Percentiles rank a stretch among this genome's conserved stretches.
Evolutionary conservation across 345 rosid species (phyloP).

Genomic region (Arabidopsis arenosa): DNA sequence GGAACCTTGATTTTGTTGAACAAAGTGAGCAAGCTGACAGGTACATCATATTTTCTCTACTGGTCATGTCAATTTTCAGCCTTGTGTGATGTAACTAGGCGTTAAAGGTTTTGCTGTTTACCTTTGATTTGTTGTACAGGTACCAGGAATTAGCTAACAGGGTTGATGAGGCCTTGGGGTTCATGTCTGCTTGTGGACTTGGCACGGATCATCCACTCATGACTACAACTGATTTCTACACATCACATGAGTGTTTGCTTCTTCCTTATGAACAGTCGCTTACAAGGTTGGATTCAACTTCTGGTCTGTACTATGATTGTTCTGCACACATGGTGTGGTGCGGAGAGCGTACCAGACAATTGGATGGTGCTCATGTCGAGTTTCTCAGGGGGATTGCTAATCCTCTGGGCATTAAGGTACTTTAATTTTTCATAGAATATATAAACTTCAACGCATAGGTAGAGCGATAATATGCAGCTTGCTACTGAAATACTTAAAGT

Average conservation of each 20-base stretch:
- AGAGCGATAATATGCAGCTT: background rate
- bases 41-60: constrained; percentile 23
- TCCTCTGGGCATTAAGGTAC: constrained; percentile 65
- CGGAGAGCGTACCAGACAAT: constrained; percentile 66
- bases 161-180: constrained; percentile 72
- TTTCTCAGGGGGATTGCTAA: constrained; percentile 68
- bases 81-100: constrained; percentile 2
- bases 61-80: background rate
- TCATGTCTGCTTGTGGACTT: constrained; percentile 70
- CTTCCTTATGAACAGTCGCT: constrained; percentile 68
- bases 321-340: constrained; percentile 75
- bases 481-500: background rate
- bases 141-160: constrained; percentile 60
- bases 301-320: constrained; percentile 64
- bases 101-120: constrained; percentile 12
- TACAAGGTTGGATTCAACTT: constrained; percentile 64
- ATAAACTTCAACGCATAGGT: background rate
- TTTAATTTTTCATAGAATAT: background rate
- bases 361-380: constrained; percentile 71
- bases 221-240: constrained; percentile 72
- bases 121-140: constrained; percentile 40
- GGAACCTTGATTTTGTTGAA: constrained; percentile 70
- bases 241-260: constrained; percentile 70
- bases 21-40: constrained; percentile 69
- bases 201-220: constrained; percentile 62